phyloP scores from a whole-genome alignment of 345 rosid genomes.

The Kandelia obovata region DNA sequence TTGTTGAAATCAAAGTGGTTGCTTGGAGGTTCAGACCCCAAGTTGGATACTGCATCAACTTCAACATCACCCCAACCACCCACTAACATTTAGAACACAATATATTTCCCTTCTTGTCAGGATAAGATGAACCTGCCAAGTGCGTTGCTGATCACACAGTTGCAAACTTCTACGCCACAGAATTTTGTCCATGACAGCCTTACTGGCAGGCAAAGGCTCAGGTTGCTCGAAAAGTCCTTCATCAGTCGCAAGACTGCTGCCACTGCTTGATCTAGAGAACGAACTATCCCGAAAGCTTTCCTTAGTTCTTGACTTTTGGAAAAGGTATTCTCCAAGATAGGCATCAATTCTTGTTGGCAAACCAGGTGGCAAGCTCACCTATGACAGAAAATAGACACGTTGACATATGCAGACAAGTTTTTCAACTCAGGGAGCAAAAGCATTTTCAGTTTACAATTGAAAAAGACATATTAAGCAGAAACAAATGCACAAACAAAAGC shows the following conservation, averaged over 20 bases:
- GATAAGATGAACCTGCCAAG: constrained; percentile 71
- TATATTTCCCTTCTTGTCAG: constrained; percentile 14
- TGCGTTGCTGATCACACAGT: constrained; percentile 55
- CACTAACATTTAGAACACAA: neutral
- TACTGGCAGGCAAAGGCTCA: constrained; percentile 47
- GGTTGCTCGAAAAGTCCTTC: constrained; percentile 72
- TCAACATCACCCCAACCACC: neutral
- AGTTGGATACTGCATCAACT: too few relatives aligned
- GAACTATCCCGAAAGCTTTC: constrained; percentile 39
- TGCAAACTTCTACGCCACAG: constrained; percentile 50
- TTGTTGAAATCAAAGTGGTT: too few relatives aligned
- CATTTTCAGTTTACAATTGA: neutral
- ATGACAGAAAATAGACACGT: neutral
- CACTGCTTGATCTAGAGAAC: constrained; percentile 60
- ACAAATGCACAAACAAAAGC: neutral
- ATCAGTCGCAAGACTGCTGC: constrained; percentile 51
- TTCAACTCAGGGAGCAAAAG: too few relatives aligned
- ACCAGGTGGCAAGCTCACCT: constrained; percentile 60
- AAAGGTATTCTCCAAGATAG: constrained; percentile 60
- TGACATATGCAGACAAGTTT: too few relatives aligned
- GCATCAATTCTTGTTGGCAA: constrained; percentile 59
- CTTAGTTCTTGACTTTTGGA: constrained; percentile 41
- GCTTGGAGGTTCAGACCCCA: neutral
- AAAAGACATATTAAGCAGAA: neutral
- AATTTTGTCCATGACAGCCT: constrained; percentile 49